phyloP scores from a whole-genome alignment of 1,284 basidiomycete species.

The Hemileia vastatrix region DNA sequence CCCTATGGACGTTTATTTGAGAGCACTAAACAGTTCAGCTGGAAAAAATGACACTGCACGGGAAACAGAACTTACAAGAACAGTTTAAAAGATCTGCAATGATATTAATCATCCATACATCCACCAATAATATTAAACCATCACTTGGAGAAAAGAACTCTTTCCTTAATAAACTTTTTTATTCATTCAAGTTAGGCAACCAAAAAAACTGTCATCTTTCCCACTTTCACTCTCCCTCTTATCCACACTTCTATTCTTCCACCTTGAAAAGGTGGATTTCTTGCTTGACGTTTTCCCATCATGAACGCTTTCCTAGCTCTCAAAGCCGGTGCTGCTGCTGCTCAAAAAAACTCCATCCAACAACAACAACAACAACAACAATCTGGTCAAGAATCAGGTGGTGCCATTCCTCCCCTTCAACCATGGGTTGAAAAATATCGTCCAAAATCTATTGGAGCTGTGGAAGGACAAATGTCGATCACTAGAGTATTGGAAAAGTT shows the following conservation, averaged over 20 bases:
- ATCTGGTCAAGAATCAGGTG: conserved; percentile 45
- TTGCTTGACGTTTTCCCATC: neutral
- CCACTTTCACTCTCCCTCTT: conserved; percentile 4
- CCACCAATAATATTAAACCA: too few species aligned
- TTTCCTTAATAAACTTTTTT: too few species aligned
- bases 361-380: conserved; percentile 46
- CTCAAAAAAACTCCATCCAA: conserved; percentile 51
- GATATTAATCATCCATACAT: too few species aligned
- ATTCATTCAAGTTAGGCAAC: too few species aligned
- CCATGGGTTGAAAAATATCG: conserved; percentile 96
- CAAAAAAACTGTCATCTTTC: too few species aligned
- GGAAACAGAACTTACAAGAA: too few species aligned
- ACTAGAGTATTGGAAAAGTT: conserved; percentile 50
- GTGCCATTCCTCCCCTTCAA: conserved; percentile 58
- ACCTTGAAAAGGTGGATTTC: neutral
- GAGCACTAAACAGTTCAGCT: too few species aligned
- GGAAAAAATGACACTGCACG: too few species aligned
- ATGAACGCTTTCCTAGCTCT: conserved; percentile 22
- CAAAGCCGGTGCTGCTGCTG: conserved; percentile 10
- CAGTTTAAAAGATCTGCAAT: too few species aligned
- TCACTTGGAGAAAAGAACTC: too few species aligned
- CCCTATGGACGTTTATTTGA: too few species aligned
- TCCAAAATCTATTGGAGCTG: conserved; percentile 53
- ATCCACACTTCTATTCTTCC: conserved; percentile 4
- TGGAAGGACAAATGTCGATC: conserved; percentile 93